Base-by-base conservation (phyloP, 108 stramenopile genomes). In the Aurantiochytrium sp. region DNA sequence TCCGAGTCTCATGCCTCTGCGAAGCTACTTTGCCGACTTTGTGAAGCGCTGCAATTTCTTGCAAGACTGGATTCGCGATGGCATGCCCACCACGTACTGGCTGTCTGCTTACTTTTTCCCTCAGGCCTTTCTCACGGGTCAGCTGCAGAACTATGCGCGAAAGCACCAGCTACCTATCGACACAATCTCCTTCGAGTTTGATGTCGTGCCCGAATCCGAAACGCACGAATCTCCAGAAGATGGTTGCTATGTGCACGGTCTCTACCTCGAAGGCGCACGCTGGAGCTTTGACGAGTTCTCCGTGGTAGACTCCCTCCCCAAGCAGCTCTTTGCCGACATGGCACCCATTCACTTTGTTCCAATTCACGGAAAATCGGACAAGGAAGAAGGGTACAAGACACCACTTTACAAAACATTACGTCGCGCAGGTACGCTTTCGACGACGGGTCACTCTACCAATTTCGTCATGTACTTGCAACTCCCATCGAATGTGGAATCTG, bases 401-500 rank as follows among this genome's bases (percentile, higher is more conserved):
- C 93, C 93, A 0, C 91, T 92, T 4, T 93, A 93, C 72, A 91
- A 92, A 92, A 92, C 91, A 25, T 14, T 93, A 18, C 89, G 91
- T 4, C 76, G 94, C 23, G 53, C 91, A n/a, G 94, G 94, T 8
- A 92, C 92, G n/a, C 91, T 94, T 51, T 92, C 92, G 5, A 94
- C 94, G n/a, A 94, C 94, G 43, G 94, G 94, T 0, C 94, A 94
- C 51, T 90, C 90, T 12, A 94, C 94, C 1, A 94, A 94, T 71
- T 94, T 94, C 58, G 89, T 94, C 60, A 91, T 92, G 90, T 93
- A 91, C 91, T 83, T 94, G n/a, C 91, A 91, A 16, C 25, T 94
- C n/a, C 94, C 94, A 14, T 28, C 87, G 12, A 88, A 53, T 35
- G 18, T 12, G 19, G 95, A 95, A 73, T 93, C 91, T 23, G 94